A percentile compares a stretch with the other conserved stretches of the same genome.
phyloP scores from a whole-genome alignment of 345 rosid genomes.

The Dipteronia sinensis region DNA sequence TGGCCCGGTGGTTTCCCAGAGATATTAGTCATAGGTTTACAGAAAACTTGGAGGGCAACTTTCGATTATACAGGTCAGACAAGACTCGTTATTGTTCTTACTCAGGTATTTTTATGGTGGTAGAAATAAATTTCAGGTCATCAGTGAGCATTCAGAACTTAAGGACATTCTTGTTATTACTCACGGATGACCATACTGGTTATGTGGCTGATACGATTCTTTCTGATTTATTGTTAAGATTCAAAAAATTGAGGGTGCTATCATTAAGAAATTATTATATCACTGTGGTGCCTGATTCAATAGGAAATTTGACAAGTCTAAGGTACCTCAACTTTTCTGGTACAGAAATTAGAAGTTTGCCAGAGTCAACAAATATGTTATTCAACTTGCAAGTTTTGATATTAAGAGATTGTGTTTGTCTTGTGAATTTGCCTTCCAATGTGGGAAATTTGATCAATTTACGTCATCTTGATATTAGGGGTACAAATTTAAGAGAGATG shows the following conservation, averaged over 20 bases:
- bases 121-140: neutral
- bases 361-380: neutral
- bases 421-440: neutral
- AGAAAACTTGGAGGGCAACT: neutral
- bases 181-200: neutral
- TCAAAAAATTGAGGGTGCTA: neutral
- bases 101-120: neutral
- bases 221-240: neutral
- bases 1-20: neutral
- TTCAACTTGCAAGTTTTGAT: neutral
- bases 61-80: neutral
- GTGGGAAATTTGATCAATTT: neutral
- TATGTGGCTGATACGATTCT: neutral
- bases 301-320: slow-evolving; percentile 4
- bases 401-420: neutral
- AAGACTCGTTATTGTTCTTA: neutral
- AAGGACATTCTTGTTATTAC: neutral
- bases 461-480: slow-evolving; percentile 10
- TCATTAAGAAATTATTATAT: neutral
- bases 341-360: neutral
- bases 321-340: slow-evolving; percentile 14
- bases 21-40: too few species aligned
- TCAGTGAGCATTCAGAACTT: neutral
- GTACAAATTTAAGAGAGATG: neutral
- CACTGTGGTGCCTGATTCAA: neutral